Evolutionary conservation across 495 filamentous ascomycete genomes (phyloP).

Genomic region (Tuber magnatum): DNA sequence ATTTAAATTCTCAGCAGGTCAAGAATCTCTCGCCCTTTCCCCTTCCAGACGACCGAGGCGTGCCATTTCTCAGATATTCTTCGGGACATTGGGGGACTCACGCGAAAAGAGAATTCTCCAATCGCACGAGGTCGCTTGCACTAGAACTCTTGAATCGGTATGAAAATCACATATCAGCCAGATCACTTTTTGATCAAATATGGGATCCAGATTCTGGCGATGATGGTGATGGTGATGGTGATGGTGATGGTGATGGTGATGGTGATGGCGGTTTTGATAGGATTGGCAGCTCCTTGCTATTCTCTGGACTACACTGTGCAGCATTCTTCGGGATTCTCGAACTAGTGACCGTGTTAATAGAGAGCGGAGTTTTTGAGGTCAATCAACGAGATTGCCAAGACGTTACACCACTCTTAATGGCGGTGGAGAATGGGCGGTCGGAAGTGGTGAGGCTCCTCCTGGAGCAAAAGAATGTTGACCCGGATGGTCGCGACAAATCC

Average conservation of each 20-base stretch:
- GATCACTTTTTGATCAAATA: background rate
- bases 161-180: background rate
- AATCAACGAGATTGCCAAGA: too few species aligned
- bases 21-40: background rate
- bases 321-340: background rate
- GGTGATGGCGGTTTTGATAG: background rate
- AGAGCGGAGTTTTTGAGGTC: background rate
- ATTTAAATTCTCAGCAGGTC: too few species aligned
- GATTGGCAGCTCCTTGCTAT: background rate
- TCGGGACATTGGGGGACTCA: background rate
- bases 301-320: too few species aligned
- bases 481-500: background rate
- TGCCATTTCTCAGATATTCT: background rate
- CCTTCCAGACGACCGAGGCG: background rate
- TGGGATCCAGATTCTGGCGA: too few species aligned
- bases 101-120: background rate
- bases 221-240: too few species aligned
- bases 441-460: background rate
- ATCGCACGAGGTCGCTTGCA: too few species aligned
- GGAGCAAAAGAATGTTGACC: background rate
- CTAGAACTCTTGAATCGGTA: background rate
- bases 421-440: background rate
- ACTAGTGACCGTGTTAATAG: background rate
- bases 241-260: too few species aligned
- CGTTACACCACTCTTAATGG: background rate